These are phyloP conservation scores for Evernia prunastri DNA, from an alignment of 495 filamentous ascomycete species.

Conservation along the genomic window DNA sequence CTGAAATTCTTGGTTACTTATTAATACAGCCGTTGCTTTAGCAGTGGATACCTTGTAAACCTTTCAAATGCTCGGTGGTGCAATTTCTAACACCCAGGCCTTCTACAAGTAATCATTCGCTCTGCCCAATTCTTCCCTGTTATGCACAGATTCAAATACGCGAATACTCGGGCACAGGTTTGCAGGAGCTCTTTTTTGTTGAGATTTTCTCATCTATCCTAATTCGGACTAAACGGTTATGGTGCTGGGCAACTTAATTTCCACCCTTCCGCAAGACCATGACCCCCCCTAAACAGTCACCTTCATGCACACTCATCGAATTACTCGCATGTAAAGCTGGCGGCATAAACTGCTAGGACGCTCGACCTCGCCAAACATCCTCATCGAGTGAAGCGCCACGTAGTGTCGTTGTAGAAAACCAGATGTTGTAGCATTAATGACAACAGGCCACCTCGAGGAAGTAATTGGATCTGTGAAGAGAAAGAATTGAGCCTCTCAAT, in stretches of 20 bases:
- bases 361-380: neutral
- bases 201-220: neutral
- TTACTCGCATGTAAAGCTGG: neutral
- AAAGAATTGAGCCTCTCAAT: neutral
- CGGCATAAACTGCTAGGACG: neutral
- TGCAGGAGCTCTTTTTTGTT: neutral
- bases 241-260: neutral
- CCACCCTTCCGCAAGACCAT: neutral
- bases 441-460: neutral
- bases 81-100: neutral
- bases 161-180: neutral
- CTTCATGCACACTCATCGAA: neutral
- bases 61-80: neutral
- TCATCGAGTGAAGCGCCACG: neutral
- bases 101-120: neutral
- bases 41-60: too few relatives aligned
- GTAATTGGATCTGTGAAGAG: neutral
- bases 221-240: neutral
- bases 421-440: neutral
- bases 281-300: neutral
- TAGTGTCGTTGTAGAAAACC: neutral
- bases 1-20: neutral
- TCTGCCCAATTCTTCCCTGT: neutral
- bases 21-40: neutral
- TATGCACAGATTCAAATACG: neutral